Evolutionary conservation across 164 flowering plant species (phyloP), one percentile per base, ranked within the genome.

Genomic region (Malania oleifera): DNA sequence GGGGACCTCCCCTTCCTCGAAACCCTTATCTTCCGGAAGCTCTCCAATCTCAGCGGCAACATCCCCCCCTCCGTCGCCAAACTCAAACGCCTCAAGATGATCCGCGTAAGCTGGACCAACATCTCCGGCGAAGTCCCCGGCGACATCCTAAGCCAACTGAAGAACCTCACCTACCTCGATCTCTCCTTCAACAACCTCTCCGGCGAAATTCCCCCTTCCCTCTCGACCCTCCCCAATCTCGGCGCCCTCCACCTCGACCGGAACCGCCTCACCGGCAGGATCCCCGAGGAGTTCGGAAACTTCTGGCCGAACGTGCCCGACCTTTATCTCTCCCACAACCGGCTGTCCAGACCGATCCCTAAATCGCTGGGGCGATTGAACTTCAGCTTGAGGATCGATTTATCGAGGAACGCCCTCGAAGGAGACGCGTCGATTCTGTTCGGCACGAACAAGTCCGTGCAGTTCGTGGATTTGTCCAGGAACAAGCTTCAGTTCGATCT

Each of bases 161-260:
- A 17, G 22, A 44, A 44, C 48, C 48, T 44, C 48, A 44, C 15
- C 48, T 5, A 5, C 48, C 22, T 44, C 19, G 48, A 44, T 44
- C 48, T 44, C 48, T 44, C 48, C 22, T 44, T 44, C 48, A 44
- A 44, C 48, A n/a, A 14, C 5, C 48, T 5, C 15, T 5, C 15
- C 48, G 8, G 48, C 5, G 5, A 17, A 3, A 14, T 5, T 20
- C 48, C 48, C 48, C 4, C 19, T 14, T 5, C 8, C 5, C 48
- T 44, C 48, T 5, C 48, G 7, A 6, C 18, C 7, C 48, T 44
- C 22, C 48, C 48, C 48, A 44, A 44, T 14, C 48, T 44, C 48
- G 19, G 5, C 19, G 48, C 48, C 15, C 48, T 44, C 48, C 48
- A 20, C 48, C 48, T 44, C 48, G 48, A 44, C 48, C 22, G 48